Conservation (phyloP, 768 basidiomycete species). For the Lentinula sp. region DNA sequence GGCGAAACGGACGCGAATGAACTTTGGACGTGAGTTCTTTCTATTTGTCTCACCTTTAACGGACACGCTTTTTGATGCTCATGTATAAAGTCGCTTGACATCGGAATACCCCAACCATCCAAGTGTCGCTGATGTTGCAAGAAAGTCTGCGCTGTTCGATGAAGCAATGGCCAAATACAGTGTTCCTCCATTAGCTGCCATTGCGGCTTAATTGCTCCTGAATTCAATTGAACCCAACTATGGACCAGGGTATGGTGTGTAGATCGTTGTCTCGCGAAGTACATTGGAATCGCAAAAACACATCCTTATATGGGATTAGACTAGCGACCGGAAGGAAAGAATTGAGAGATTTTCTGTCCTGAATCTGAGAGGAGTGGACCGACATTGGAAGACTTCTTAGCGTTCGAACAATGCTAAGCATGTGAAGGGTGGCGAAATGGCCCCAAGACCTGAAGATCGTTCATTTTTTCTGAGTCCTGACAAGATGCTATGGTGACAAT, state of each 20-base stretch:
- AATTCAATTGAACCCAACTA: not conserved
- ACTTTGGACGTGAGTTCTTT: slow-evolving; percentile 54
- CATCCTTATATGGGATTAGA: no score
- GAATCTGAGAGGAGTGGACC: no score
- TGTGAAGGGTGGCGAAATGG: no score
- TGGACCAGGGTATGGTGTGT: not conserved
- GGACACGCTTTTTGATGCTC: not conserved
- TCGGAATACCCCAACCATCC: slow-evolving; percentile 63
- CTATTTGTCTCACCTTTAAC: slow-evolving; percentile 5
- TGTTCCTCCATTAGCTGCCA: slow-evolving; percentile 45
- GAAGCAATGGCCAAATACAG: slow-evolving; percentile 48
- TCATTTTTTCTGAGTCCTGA: no score
- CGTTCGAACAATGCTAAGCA: no score
- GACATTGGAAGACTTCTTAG: no score
- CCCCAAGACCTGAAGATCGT: no score
- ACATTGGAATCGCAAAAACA: no score
- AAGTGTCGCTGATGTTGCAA: slow-evolving; percentile 53
- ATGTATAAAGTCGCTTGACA: slow-evolving; percentile 26
- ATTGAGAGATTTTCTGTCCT: no score
- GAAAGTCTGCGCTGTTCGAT: slow-evolving; percentile 64
- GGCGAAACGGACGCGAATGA: slow-evolving; percentile 51
- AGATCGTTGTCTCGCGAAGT: not conserved
- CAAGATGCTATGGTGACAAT: no score
- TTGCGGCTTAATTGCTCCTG: not conserved
- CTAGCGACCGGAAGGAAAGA: no score